phyloP scores from a whole-genome alignment of 768 basidiomycete genomes.

The Kwoniella botswanensis region DNA sequence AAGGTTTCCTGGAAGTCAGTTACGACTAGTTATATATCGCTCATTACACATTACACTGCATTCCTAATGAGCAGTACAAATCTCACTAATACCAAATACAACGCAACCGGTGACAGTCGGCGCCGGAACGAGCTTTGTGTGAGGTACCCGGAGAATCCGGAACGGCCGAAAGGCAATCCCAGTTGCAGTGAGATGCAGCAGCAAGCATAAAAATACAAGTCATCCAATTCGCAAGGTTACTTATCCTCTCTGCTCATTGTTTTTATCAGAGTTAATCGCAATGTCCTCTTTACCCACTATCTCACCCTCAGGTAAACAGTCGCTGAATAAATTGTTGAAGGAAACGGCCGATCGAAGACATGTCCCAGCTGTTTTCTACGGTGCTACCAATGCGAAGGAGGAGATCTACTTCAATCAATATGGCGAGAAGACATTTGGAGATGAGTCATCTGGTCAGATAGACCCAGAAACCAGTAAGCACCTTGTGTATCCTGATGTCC shows the following conservation, averaged over 20 bases:
- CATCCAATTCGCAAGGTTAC: too few relatives aligned
- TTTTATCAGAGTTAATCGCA: neutral
- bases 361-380: constrained; percentile 37
- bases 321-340: constrained; percentile 30
- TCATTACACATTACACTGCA: neutral
- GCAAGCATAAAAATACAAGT: too few relatives aligned
- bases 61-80: neutral
- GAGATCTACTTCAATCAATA: constrained; percentile 41
- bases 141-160: neutral
- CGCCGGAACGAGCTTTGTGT: neutral
- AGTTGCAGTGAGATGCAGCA: too few relatives aligned
- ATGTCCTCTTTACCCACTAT: constrained; percentile 14
- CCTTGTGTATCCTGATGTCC: neutral
- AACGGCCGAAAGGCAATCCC: neutral
- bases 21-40: neutral
- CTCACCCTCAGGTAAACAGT: neutral
- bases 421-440: constrained; percentile 35
- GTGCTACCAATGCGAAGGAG: constrained; percentile 45
- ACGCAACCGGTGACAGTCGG: neutral
- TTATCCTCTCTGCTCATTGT: too few relatives aligned
- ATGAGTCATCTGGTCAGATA: constrained; percentile 25
- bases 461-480: constrained; percentile 35
- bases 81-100: neutral
- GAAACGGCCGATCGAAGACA: constrained; percentile 27
- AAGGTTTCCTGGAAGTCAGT: too few relatives aligned